Conservation (phyloP, 169 alveolate species). For the Amoebophrya sp. region DNA sequence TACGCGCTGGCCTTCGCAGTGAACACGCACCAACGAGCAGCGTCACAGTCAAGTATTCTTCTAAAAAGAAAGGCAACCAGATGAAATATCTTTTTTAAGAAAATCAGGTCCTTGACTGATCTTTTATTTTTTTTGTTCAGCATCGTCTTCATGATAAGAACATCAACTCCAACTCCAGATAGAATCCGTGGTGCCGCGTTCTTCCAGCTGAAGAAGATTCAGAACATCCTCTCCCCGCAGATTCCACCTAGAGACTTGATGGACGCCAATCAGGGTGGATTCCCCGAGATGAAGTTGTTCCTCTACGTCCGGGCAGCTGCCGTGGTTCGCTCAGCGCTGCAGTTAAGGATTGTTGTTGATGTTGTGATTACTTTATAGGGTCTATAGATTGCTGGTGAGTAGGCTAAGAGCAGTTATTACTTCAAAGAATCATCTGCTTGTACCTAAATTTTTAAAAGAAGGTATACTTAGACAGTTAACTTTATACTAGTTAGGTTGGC, state of each 20-base stretch:
- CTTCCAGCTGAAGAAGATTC: not conserved
- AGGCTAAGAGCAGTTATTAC: too few species aligned
- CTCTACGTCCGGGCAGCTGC: not conserved
- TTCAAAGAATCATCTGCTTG: too few species aligned
- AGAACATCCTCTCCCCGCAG: not conserved
- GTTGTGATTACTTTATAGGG: too few species aligned
- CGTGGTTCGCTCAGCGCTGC: constrained; percentile 9
- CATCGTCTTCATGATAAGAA: too few species aligned
- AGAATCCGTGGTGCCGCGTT: not conserved
- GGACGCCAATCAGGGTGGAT: not conserved
- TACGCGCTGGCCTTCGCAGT: not conserved
- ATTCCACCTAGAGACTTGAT: not conserved
- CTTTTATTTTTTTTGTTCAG: too few species aligned
- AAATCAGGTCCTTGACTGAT: too few species aligned
- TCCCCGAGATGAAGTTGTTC: not conserved
- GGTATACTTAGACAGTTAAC: too few species aligned
- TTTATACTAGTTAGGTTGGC: too few species aligned
- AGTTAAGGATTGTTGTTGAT: too few species aligned
- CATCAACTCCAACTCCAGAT: too few species aligned
- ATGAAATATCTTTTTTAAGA: not conserved
- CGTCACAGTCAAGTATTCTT: not conserved
- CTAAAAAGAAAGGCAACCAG: not conserved
- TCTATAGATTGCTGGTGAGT: too few species aligned
- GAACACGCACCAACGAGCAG: not conserved
- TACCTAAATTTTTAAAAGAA: too few species aligned